Evolutionary conservation across 2,329 filamentous ascomycete genomes (phyloP).

Genomic region (Ophiostoma himal-ulmi): DNA sequence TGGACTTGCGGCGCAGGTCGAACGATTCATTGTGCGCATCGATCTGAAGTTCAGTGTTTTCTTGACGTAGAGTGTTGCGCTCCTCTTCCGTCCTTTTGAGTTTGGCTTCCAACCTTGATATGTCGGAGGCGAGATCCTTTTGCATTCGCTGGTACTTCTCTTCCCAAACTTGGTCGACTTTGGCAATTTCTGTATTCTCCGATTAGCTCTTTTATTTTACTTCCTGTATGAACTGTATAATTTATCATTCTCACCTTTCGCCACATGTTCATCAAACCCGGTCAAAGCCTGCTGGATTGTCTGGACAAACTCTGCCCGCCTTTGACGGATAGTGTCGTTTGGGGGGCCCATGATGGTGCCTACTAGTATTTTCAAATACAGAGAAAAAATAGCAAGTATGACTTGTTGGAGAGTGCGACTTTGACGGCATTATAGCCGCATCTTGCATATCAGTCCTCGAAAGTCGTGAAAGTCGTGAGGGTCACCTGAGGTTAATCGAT

Average conservation of each 20-base stretch:
- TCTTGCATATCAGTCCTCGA: not conserved
- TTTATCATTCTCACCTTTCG: constrained; percentile 16
- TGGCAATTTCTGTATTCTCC: not conserved
- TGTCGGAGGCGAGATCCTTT: not conserved
- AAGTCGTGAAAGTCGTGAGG: not conserved
- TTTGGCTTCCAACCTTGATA: not conserved
- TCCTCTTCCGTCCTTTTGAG: not conserved
- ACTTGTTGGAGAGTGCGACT: not conserved
- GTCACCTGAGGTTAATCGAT: not conserved
- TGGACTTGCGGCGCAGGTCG: not conserved
- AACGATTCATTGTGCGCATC: not conserved
- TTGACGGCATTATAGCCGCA: not conserved
- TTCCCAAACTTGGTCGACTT: not conserved
- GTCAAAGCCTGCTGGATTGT: constrained; percentile 39
- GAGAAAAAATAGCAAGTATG: not conserved
- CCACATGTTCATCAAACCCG: constrained; percentile 33
- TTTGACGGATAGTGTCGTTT: not conserved
- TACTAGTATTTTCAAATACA: not conserved
- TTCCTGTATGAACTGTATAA: no score
- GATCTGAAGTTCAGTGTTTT: not conserved
- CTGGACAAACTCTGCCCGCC: constrained; percentile 35
- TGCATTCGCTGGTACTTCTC: constrained; percentile 8
- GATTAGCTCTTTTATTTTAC: not conserved
- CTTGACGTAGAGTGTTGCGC: not conserved
- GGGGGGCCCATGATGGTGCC: not conserved